Base-by-base conservation (phyloP, 768 basidiomycete genomes). In the Lactarius indigo region DNA sequence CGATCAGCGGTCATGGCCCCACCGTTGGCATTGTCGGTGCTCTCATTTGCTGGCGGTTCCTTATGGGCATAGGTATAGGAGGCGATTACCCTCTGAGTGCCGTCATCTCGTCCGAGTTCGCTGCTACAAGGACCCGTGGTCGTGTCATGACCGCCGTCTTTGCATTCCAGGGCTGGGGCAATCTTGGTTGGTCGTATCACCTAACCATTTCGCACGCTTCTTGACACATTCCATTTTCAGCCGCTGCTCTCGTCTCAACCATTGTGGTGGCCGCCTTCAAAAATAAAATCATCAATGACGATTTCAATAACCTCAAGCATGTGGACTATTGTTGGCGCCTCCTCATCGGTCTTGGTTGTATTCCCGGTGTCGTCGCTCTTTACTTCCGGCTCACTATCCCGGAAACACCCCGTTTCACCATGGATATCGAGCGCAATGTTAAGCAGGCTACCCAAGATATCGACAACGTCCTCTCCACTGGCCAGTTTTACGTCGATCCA, bases 341-440 rank as follows among this genome's bases (percentile, higher is more conserved):
- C 59, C 83, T 96, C 73, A 93, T 96, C 75, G 94, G 94, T 73
- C 80, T 95, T 42, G 94, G 94, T 55, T 90, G 88, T 64, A 80
- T 96, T 59, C 94, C 94, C 39, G 94, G 86, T 63, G 82, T 81
- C 50, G 74, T 94, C 64, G 93, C 92, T 23, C 85, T 95, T 59
- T 95, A 94, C 81, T 95, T 92, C 89, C 91, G 94, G 75, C 83
- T 95, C 39, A 94, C 93, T 30, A 94, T 96, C 73, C 92, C 94
- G 3, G 93, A 95, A 76, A 95, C 93, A 0, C 94, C 94, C 31
- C 91, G 94, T 64, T 87, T 84, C 76, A 96, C 94, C 66, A 94
- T 95, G 90, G 94, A 96, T 80, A 85, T 96, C 66, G 92, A 94
- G 76, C 81, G 89, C 59, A 94, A 95, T 75, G 79, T 96, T 54